A percentile compares a stretch with the other conserved stretches of the same genome.
These are phyloP conservation scores for Lathyrus sativus DNA, from an alignment of 306 rosid genomes.

Conservation along the genomic window DNA sequence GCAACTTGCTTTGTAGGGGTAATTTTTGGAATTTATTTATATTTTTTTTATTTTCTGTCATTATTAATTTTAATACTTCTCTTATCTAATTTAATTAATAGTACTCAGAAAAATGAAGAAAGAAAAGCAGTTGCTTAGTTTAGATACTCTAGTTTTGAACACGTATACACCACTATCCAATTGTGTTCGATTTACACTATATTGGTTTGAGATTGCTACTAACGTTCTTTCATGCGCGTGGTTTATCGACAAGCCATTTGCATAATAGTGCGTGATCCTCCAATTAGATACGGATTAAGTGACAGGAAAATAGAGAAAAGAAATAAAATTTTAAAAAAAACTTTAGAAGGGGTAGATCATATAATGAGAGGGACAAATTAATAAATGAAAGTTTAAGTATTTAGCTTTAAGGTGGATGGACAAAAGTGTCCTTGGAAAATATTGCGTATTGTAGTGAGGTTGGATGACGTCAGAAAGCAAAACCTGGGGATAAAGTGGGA, in stretches of 20 bases:
- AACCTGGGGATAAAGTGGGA: slow-evolving; percentile 36
- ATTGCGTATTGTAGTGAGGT: slow-evolving; percentile 10
- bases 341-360: no score
- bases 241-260: neutral
- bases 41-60: neutral
- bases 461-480: slow-evolving; percentile 39
- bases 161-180: slow-evolving; percentile 39
- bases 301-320: no score
- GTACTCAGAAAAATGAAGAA: neutral
- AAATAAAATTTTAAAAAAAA: no score
- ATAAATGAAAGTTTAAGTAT: neutral
- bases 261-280: no score
- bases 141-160: neutral
- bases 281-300: no score
- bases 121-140: neutral
- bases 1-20: slow-evolving; percentile 40
- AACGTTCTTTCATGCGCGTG: slow-evolving; percentile 34
- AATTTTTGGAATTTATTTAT: slow-evolving; percentile 39
- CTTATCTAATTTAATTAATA: neutral
- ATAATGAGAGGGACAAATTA: no score
- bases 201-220: neutral
- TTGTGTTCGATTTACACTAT: slow-evolving; percentile 16
- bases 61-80: slow-evolving; percentile 18
- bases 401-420: slow-evolving; percentile 11
- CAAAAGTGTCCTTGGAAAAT: slow-evolving; percentile 38